phyloP scores from a whole-genome alignment of 2,329 filamentous ascomycete genomes.

The Coniochaeta hoffmannii region DNA sequence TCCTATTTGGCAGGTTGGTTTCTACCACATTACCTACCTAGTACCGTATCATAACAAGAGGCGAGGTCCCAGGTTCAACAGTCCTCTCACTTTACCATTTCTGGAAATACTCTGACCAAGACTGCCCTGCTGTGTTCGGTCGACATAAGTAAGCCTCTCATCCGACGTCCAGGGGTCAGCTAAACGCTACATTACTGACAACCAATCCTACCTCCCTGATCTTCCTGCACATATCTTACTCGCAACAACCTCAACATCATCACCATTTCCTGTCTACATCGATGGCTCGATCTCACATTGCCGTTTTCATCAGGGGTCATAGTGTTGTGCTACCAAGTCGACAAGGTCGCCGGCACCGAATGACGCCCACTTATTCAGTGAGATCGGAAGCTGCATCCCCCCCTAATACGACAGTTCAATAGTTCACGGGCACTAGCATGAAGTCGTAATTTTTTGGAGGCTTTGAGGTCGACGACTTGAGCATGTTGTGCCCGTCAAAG shows the following conservation, averaged over 20 bases:
- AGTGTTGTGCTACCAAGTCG: neutral
- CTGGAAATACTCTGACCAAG: neutral
- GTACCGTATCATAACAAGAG: no score
- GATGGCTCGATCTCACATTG: neutral
- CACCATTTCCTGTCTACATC: neutral
- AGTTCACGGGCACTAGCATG: conserved; percentile 1
- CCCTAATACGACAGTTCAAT: conserved; percentile 1
- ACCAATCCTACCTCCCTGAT: neutral
- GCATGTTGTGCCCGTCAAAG: neutral
- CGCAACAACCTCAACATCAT: neutral
- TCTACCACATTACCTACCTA: no score
- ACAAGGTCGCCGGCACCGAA: neutral
- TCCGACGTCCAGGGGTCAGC: neutral
- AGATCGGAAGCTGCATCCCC: neutral
- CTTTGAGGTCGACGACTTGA: neutral
- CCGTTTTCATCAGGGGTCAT: neutral
- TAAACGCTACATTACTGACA: neutral
- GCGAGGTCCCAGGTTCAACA: neutral
- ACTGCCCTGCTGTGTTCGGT: neutral
- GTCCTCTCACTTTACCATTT: neutral
- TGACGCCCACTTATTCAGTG: neutral
- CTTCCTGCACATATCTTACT: neutral
- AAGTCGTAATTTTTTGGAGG: neutral
- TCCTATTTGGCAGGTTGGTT: no score
- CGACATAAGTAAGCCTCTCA: neutral